Conservation (phyloP, 345 rosid species). For the Aegle marmelos region DNA sequence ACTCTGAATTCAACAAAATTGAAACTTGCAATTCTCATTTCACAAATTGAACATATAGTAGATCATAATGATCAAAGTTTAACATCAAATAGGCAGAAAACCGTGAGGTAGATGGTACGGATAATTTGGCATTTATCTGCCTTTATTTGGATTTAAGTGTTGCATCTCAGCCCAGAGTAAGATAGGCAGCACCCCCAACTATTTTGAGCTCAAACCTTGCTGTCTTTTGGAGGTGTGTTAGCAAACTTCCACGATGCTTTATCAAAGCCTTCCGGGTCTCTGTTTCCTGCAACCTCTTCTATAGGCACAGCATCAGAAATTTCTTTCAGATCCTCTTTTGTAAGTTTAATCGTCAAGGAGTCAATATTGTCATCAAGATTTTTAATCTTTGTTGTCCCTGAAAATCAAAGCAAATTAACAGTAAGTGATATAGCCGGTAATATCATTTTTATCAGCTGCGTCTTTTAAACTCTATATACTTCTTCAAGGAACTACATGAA, state of each 20-base stretch:
- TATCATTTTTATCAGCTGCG: not conserved
- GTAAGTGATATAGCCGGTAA: not conserved
- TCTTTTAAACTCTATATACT: too few species aligned
- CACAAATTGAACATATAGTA: not conserved
- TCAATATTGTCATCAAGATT: constrained; percentile 46
- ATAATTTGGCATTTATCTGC: not conserved
- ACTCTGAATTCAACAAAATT: not conserved
- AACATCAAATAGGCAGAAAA: not conserved
- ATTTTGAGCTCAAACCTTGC: not conserved
- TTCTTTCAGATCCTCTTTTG: constrained; percentile 34
- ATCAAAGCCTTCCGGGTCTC: constrained; percentile 18
- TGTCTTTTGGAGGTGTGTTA: constrained; percentile 32
- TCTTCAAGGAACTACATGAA: not conserved
- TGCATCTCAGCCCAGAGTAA: not conserved
- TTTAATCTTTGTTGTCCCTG: constrained; percentile 51
- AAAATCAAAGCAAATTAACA: not conserved
- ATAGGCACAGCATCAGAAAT: constrained; percentile 40
- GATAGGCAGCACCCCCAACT: not conserved
- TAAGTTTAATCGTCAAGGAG: constrained; percentile 33
- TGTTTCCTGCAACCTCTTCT: constrained; percentile 42
- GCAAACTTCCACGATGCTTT: constrained; percentile 32
- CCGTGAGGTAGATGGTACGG: not conserved
- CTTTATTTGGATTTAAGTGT: not conserved
- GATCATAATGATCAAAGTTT: not conserved
- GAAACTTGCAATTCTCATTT: not conserved